These are phyloP conservation scores for Neurospora africana DNA, from an alignment of 495 filamentous ascomycete genomes.

Conservation along the genomic window DNA sequence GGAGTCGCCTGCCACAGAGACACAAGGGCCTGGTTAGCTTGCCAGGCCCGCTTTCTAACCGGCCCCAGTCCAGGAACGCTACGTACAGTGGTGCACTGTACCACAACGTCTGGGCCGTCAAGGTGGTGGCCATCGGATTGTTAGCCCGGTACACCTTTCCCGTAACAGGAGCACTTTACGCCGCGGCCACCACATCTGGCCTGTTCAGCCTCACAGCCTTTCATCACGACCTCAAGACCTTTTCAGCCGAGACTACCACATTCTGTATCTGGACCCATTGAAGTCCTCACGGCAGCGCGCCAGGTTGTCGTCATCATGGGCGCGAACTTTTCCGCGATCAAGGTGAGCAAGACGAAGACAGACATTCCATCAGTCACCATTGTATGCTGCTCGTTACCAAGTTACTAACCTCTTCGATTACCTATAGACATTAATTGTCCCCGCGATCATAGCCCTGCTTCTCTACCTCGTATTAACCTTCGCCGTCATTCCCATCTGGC, in stretches of 20 bases:
- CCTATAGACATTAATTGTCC: conserved; percentile 62
- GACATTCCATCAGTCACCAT: neutral
- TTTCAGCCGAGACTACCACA: neutral
- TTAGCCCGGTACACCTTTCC: neutral
- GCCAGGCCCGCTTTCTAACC: neutral
- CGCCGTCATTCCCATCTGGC: conserved; percentile 64
- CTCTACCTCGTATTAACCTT: conserved; percentile 65
- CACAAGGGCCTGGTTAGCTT: too few relatives aligned
- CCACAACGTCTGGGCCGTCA: neutral
- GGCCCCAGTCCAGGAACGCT: neutral
- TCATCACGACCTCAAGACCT: neutral
- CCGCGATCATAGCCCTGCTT: conserved; percentile 63
- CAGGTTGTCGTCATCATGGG: conserved; percentile 21
- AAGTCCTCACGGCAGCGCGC: neutral
- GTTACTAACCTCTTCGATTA: neutral
- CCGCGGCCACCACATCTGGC: neutral
- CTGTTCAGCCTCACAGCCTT: neutral
- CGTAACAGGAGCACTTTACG: neutral
- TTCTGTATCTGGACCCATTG: neutral
- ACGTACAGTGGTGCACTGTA: neutral
- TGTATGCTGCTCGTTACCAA: neutral
- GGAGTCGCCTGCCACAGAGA: neutral
- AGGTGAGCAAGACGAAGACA: conserved; percentile 21
- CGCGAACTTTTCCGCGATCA: conserved; percentile 32
- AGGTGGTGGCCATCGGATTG: too few relatives aligned